Evolutionary conservation across 83 land plant species (phyloP), one percentile per base, ranked within the genome.

Genomic region (Picea abies): DNA sequence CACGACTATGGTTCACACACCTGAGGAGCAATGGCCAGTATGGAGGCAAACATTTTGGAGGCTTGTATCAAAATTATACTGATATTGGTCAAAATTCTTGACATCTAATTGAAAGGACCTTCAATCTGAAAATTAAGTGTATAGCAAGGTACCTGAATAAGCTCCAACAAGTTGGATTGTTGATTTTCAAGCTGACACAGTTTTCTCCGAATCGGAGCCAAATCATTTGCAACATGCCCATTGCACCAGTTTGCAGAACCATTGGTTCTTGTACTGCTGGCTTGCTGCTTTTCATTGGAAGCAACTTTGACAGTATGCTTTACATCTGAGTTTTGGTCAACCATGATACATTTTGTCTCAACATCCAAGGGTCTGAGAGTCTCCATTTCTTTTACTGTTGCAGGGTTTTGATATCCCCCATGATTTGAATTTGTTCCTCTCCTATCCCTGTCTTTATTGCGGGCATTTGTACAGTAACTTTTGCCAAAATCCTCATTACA

Each of bases 151-250:
- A 92, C 94, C 92, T 92, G 87, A 5, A 92, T 90, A 75, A 90
- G 87, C 44, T 92, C 84, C 14, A 92, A 56, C 58, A 92, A 68
- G 76, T 70, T 88, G 76, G 94, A 84, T 62, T 92, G 94, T 61
- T 92, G 94, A 56, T 86, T 90, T 64, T 92, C 92, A 82, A 92
- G 88, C 84, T 92, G 90, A 83, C 79, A 61, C 67, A 90, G 88
- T 58, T 92, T 88, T 68, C 84, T 78, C 12, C 85, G 84, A 44
- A 92, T 90, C 83, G 79, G 52, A 70, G 89, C 86, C 60, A 92
- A 23, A 61, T 88, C 89, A 67, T 88, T 86, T 32, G 26, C 29
- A 3, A 86, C 88, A 7, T 35, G 70, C 44, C 62, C 81, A 4
- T 56, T 84, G 76, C 19, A 60, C 10, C 25, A 60, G 78, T 82